Conservation (phyloP, 805 yeast species). For the Saccharomycopsis sp. region DNA sequence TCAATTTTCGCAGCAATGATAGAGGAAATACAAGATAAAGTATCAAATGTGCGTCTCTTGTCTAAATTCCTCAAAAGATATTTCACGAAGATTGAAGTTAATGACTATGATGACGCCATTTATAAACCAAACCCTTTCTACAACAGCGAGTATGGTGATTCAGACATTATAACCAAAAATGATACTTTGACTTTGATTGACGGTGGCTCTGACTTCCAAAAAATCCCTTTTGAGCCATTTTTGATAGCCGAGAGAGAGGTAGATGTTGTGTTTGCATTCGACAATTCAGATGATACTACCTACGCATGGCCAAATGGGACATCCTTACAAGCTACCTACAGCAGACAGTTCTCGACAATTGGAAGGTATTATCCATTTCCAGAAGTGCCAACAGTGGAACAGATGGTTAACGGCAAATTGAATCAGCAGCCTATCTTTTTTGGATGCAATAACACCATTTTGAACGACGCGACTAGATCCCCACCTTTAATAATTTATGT, state of each 20-base stretch:
- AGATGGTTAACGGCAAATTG: slow-evolving; percentile 54
- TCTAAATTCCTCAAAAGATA: slow-evolving; percentile 37
- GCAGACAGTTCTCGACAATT: slow-evolving; percentile 47
- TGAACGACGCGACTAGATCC: slow-evolving; percentile 45
- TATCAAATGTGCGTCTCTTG: slow-evolving; percentile 31
- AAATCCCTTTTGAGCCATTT: slow-evolving; percentile 62
- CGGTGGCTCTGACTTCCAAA: slow-evolving; percentile 76
- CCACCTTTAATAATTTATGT: slow-evolving; percentile 71
- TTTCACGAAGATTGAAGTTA: slow-evolving; percentile 39
- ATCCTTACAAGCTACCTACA: slow-evolving; percentile 48
- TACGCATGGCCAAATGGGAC: slow-evolving; percentile 61
- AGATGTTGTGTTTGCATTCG: slow-evolving; percentile 60
- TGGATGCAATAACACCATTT: slow-evolving; percentile 67
- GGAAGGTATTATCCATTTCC: slow-evolving; percentile 58
- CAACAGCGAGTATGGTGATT: slow-evolving; percentile 26
- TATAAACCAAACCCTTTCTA: slow-evolving; percentile 59
- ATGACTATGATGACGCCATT: slow-evolving; percentile 48
- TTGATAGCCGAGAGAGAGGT: slow-evolving; percentile 53
- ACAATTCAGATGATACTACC: slow-evolving; percentile 57
- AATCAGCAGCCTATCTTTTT: slow-evolving; percentile 71
- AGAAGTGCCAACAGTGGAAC: slow-evolving; percentile 62
- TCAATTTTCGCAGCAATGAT: slow-evolving; percentile 66
- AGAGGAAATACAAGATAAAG: slow-evolving; percentile 43
- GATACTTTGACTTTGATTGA: slow-evolving; percentile 48
- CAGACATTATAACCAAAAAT: slow-evolving; percentile 27